Base-by-base conservation (phyloP, 2,329 filamentous ascomycete species). In the Rhynchosporium agropyri region DNA sequence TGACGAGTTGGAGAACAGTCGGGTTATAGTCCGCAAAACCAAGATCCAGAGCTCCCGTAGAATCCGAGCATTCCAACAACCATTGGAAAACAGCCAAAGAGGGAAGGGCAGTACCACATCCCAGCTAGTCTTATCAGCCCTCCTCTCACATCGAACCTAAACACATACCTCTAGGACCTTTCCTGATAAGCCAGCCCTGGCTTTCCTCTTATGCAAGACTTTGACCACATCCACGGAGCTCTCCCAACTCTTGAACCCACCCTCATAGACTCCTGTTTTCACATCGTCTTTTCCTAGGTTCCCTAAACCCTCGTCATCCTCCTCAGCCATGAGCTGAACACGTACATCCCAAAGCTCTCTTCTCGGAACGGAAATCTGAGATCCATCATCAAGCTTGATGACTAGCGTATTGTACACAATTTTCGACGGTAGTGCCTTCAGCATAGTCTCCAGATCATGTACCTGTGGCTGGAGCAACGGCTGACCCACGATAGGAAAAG, bases 201-300 rank as follows among this genome's bases (percentile, higher is more conserved):
- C 3, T 60, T 57, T 58, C 50, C 67, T 66, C 48, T 57, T 58
- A 45, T 65, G 54, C 45, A 72, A 49, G 26, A 89, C 85, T 72
- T 87, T 90, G 57, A 91, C 89, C 20, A 95, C 80, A 74, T 95
- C 91, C 58, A 92, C 81, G 64, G 89, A 91, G 77, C 90, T 93
- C 78, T 95, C 91, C 91, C 91, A 95, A 71, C 89, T 93, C 79
- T 95, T 95, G 79, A 94, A 92, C 29, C 91, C 91, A 62, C 91
- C 91, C 77, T 95, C 91, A 76, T 95, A 95, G 64, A 94, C 84
- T 58, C 90, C 90, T 61, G 89, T 90, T 75, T 87, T 89, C 67
- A 95, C 87, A 75, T 95, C 91, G 67, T 90, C 86, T 65, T 83
- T 81, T 45, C 85, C 87, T 42, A 91, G 78, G 1, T 78, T 77